Conservation (phyloP, 192 early-diverging fungal species). For the Piromyces finnis region DNA sequence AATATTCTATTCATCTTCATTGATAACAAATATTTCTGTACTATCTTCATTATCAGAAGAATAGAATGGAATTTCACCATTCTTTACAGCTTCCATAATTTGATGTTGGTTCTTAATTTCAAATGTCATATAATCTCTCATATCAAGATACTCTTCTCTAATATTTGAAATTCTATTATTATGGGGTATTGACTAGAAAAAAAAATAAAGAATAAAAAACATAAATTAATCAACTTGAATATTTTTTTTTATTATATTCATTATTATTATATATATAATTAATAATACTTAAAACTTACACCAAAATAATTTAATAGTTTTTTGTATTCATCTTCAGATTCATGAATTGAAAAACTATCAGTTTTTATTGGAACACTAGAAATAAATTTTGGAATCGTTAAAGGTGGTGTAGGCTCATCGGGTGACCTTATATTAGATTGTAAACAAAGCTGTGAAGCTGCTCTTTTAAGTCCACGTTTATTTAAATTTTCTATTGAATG, state of each 20-base stretch:
- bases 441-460: not conserved
- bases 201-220: not conserved
- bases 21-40: not conserved
- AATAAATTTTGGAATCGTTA: not conserved
- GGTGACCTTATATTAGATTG: not conserved
- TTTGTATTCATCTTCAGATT: not conserved
- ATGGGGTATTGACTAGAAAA: not conserved
- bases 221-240: not conserved
- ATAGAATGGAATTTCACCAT: not conserved
- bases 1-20: not conserved
- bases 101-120: not conserved
- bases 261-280: no score
- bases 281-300: no score
- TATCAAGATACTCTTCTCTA: not conserved
- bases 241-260: no score
- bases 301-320: not conserved
- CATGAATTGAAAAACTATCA: not conserved
- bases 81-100: not conserved
- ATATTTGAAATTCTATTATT: not conserved
- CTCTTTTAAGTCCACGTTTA: not conserved
- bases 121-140: not conserved
- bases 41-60: not conserved
- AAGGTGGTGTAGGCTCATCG: not conserved
- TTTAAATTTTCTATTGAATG: not conserved
- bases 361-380: not conserved